Evolutionary conservation across 148 eudicot species (phyloP).

Genomic region (Chenopodium suecicum): DNA sequence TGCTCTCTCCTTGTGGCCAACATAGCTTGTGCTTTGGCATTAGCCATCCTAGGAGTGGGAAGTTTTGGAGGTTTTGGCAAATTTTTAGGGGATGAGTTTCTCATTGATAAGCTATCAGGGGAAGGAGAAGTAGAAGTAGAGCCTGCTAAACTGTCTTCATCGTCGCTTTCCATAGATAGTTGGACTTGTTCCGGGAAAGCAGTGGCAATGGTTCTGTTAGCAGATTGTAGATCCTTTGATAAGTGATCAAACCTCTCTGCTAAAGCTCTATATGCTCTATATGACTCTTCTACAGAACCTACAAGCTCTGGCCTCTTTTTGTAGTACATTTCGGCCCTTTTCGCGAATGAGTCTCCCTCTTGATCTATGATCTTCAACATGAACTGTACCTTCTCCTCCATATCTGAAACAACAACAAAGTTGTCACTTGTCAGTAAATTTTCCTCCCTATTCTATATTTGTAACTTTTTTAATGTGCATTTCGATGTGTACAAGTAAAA

Average conservation of each 20-base stretch:
- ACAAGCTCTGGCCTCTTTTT: slow-evolving; percentile 79
- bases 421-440: not conserved
- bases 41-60: slow-evolving; percentile 20
- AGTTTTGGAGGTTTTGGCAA: slow-evolving; percentile 42
- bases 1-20: slow-evolving; percentile 58
- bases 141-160: slow-evolving; percentile 38
- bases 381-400: slow-evolving; percentile 74
- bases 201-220: slow-evolving; percentile 75
- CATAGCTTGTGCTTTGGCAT: slow-evolving; percentile 39
- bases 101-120: slow-evolving; percentile 21
- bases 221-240: slow-evolving; percentile 74
- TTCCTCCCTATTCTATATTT: not conserved
- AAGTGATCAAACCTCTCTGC: slow-evolving; percentile 85
- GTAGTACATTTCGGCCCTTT: slow-evolving; percentile 90
- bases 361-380: slow-evolving; percentile 78
- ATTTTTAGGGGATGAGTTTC: slow-evolving; percentile 32
- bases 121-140: slow-evolving; percentile 38
- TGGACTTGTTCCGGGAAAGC: slow-evolving; percentile 72
- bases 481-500: not conserved
- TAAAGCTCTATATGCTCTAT: slow-evolving; percentile 69
- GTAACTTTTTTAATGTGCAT: not conserved
- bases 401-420: slow-evolving; percentile 42
- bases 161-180: slow-evolving; percentile 56
- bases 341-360: slow-evolving; percentile 86
- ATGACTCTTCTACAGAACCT: slow-evolving; percentile 69